These are phyloP conservation scores for Globisporangium paroecandrum DNA, from an alignment of 352 stramenopile genomes.

Conservation along the genomic window DNA sequence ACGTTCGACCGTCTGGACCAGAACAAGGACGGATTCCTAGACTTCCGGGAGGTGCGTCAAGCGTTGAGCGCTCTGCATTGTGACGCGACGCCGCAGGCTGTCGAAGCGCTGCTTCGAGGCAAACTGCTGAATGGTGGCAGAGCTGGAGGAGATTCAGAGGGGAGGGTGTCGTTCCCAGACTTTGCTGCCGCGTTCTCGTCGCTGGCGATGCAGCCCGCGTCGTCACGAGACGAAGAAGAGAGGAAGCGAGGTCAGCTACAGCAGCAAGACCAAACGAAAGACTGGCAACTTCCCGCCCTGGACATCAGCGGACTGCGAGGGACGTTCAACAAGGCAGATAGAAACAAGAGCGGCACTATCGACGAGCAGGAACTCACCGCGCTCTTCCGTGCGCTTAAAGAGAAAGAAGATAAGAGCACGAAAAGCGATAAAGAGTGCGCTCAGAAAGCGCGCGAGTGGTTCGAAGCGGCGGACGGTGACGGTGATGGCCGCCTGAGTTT, in stretches of 20 bases:
- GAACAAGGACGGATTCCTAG: constrained; percentile 56
- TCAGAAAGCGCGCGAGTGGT: constrained; percentile 36
- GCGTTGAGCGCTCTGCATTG: constrained; percentile 38
- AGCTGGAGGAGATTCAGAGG: constrained; percentile 6
- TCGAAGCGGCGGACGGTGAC: constrained; percentile 29
- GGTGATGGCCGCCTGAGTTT: constrained; percentile 40
- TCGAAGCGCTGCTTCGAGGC: constrained; percentile 34
- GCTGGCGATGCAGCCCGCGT: constrained; percentile 41
- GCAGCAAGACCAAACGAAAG: not conserved
- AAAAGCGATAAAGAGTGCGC: not conserved
- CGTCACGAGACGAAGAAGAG: not conserved
- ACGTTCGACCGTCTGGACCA: constrained; percentile 66
- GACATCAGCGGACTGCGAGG: constrained; percentile 36
- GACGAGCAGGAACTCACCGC: constrained; percentile 33
- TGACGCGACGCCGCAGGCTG: constrained; percentile 26
- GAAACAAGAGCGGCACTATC: constrained; percentile 34
- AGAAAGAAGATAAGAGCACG: constrained; percentile 13
- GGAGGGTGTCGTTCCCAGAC: constrained; percentile 41
- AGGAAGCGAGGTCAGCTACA: not conserved
- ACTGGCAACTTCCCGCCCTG: constrained; percentile 29
- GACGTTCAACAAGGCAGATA: constrained; percentile 42
- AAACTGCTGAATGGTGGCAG: constrained; percentile 23
- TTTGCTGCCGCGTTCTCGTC: constrained; percentile 61
- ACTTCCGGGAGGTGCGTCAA: constrained; percentile 44
- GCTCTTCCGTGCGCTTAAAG: constrained; percentile 34